Evolutionary conservation across 2,329 filamentous ascomycete genomes (phyloP), one percentile per base, ranked within the genome.

Genomic region (Macrophomina tecta): DNA sequence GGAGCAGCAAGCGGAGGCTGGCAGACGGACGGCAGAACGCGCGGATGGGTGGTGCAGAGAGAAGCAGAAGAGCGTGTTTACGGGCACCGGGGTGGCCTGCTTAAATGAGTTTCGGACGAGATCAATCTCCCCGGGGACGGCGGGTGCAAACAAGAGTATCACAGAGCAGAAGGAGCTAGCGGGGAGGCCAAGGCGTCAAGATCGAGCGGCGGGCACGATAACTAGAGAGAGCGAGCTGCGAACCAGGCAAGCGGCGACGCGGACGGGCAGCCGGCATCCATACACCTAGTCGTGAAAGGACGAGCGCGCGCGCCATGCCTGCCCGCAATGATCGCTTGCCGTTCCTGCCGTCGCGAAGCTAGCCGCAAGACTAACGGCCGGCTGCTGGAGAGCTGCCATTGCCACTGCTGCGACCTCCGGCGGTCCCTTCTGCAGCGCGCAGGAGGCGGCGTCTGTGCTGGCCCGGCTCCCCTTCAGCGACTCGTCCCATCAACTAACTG

Each of bases 121-220:
- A 36, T 62, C 58, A 62, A 62, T 62, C 58, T 62, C 58, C 30
- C 58, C 58, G 58, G 58, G 58, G 58, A 62, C 58, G 58, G 58
- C 58, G 58, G 58, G 42, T 38, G 45, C 58, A 62, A 62, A 61
- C 49, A 52, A 69, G 55, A 61, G 66, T 53, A 68, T 64, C 65
- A 42, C 66, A 69, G 58, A n/a, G 16, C 66, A 66, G 58, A 67
- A 67, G 38, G 65, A 67, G 65, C 58, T 67, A 67, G 64, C 52
- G 36, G 42, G 61, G 40, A 18, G 63, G 63, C 51, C 63, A 65
- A 12, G 49, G 49, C 49, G 38, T 23, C 51, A 36, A 34, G 51
- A 56, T 64, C 38, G 61, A 52, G 61, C 49, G 48, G 48, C 61
- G 55, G 12, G 55, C 55, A 42, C 55, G 55, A 58, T 61, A 61